Conservation (phyloP, 352 stramenopile genomes). For the Globisporangium mamillatum region DNA sequence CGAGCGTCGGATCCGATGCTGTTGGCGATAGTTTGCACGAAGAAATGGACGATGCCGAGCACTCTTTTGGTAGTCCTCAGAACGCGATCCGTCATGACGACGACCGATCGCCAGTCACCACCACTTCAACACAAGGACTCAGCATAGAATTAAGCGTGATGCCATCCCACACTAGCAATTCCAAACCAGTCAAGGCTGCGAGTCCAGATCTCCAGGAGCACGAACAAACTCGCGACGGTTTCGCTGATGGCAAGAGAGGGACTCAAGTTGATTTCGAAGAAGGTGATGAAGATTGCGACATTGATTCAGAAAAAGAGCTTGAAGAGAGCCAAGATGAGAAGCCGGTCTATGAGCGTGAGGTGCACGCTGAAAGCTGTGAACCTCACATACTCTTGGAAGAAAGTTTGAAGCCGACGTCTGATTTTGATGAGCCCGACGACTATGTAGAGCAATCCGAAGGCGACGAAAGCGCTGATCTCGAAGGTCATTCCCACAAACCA, state of each 20-base stretch:
- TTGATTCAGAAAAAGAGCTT: slow-evolving; percentile 4
- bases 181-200: not conserved
- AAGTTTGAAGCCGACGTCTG: not conserved
- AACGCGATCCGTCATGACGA: not conserved
- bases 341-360: not conserved
- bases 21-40: not conserved
- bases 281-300: slow-evolving; percentile 18
- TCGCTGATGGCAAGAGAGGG: slow-evolving; percentile 19
- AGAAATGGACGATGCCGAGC: not conserved
- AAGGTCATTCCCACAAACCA: not conserved
- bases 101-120: not conserved
- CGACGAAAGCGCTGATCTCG: not conserved
- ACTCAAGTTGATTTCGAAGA: slow-evolving; percentile 35
- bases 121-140: not conserved
- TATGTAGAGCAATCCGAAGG: not conserved
- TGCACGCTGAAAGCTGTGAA: not conserved
- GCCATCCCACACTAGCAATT: not conserved
- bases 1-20: not conserved
- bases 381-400: not conserved
- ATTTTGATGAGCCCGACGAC: not conserved
- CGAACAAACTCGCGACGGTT: not conserved
- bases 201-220: not conserved
- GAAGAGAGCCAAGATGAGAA: not conserved
- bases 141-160: not conserved
- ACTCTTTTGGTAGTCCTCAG: not conserved